phyloP scores from a whole-genome alignment of 129 eudicot genomes.

The Chrysanthemum seticuspe region DNA sequence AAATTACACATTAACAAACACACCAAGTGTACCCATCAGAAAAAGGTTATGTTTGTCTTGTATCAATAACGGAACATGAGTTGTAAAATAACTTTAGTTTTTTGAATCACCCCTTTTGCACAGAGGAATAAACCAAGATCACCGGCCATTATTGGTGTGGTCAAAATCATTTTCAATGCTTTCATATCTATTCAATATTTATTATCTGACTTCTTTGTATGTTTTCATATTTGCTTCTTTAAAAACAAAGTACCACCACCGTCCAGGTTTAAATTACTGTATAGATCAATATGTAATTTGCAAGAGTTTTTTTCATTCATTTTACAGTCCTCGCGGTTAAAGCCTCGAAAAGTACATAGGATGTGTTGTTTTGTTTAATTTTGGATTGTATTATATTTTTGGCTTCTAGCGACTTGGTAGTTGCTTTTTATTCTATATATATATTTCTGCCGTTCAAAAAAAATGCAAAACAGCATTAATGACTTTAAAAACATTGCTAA shows the following conservation, averaged over 20 bases:
- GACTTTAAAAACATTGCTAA: too few species aligned
- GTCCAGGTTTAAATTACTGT: constrained; percentile 8
- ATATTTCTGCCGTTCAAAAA: too few species aligned
- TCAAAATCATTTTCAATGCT: constrained; percentile 19
- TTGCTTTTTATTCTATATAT: too few species aligned
- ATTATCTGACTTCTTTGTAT: constrained; percentile 17
- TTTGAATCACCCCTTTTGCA: constrained; percentile 15
- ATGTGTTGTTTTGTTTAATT: too few species aligned
- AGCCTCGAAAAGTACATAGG: too few species aligned
- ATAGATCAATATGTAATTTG: too few species aligned
- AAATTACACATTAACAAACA: neutral
- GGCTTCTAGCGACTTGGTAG: too few species aligned
- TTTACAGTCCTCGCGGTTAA: too few species aligned
- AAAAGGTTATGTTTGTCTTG: constrained; percentile 33
- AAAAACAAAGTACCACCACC: constrained; percentile 22
- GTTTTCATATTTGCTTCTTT: neutral
- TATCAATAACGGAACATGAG: constrained; percentile 13
- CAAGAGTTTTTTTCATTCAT: too few species aligned
- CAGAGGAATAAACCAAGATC: neutral
- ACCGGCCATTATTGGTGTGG: constrained; percentile 33
- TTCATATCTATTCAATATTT: constrained; percentile 19
- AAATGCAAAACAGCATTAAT: too few species aligned
- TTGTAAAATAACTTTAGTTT: neutral
- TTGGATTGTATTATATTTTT: too few species aligned
- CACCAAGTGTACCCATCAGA: neutral